Conservation (phyloP, 2,329 filamentous ascomycete species). For the Aspergillus sojae region DNA sequence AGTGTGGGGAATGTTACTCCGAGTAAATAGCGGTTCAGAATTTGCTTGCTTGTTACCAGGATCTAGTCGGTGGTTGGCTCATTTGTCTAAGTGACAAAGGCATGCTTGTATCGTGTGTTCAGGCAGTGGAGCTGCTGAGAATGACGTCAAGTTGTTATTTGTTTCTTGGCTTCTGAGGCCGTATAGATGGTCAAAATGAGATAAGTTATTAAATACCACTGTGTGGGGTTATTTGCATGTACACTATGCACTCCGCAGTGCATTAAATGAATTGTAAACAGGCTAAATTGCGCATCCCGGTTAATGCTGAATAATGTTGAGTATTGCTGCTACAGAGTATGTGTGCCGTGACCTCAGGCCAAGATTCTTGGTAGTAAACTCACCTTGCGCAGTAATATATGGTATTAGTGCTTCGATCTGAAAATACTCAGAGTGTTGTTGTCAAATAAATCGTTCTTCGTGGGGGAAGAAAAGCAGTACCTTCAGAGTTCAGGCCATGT, state of each 20-base stretch:
- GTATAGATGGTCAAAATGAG: background rate
- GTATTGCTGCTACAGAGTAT: background rate
- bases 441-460: background rate
- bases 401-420: background rate
- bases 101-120: background rate
- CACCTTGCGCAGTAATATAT: background rate
- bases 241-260: background rate
- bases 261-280: background rate
- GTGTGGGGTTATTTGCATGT: background rate
- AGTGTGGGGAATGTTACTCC: background rate
- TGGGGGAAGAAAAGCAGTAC: background rate
- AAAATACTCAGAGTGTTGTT: background rate
- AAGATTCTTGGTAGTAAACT: background rate
- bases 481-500: background rate
- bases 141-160: background rate
- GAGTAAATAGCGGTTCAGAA: background rate
- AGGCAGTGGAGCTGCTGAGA: background rate
- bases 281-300: background rate
- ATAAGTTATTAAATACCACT: background rate
- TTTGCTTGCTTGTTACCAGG: background rate
- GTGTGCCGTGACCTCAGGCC: background rate
- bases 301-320: background rate
- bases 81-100: background rate
- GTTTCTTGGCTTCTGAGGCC: background rate
- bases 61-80: background rate